These are phyloP conservation scores for Hysterangium stoloniferum DNA, from an alignment of 768 basidiomycete genomes.

Conservation along the genomic window DNA sequence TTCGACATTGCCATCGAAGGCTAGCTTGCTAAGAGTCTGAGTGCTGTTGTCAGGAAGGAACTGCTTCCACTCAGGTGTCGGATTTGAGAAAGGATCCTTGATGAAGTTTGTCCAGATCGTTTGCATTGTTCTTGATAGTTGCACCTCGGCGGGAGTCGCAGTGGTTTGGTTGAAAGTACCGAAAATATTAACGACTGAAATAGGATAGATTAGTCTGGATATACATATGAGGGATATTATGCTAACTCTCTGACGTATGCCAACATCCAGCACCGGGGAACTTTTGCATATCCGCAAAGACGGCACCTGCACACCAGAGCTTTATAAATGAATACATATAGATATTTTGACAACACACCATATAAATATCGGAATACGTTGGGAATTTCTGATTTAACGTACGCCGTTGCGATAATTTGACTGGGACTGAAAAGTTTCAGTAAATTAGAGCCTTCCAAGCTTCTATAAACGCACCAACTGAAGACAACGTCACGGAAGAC, in stretches of 20 bases:
- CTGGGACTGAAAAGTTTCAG: constrained; percentile 8
- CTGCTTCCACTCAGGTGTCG: constrained; percentile 16
- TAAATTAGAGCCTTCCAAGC: neutral
- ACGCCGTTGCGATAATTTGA: constrained; percentile 11
- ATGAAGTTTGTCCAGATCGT: constrained; percentile 16
- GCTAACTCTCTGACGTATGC: constrained; percentile 18
- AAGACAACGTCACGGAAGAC: constrained; percentile 15
- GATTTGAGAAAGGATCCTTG: constrained; percentile 14
- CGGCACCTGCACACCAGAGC: neutral
- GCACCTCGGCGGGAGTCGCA: constrained; percentile 16
- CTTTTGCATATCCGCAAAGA: constrained; percentile 18
- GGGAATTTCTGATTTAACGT: constrained; percentile 11
- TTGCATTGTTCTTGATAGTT: constrained; percentile 20
- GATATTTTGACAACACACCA: constrained; percentile 8
- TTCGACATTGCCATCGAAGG: constrained; percentile 17
- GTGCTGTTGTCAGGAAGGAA: constrained; percentile 16
- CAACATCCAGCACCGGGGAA: constrained; percentile 20
- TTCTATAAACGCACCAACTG: constrained; percentile 9
- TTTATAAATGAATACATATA: neutral
- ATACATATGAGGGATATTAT: neutral
- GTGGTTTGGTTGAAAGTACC: constrained; percentile 20
- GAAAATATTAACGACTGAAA: constrained; percentile 19
- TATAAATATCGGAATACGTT: constrained; percentile 18
- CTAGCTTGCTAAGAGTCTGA: constrained; percentile 13
- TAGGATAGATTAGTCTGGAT: neutral